These are phyloP conservation scores for Prunus campanulata DNA, from an alignment of 306 rosid genomes.

Conservation along the genomic window DNA sequence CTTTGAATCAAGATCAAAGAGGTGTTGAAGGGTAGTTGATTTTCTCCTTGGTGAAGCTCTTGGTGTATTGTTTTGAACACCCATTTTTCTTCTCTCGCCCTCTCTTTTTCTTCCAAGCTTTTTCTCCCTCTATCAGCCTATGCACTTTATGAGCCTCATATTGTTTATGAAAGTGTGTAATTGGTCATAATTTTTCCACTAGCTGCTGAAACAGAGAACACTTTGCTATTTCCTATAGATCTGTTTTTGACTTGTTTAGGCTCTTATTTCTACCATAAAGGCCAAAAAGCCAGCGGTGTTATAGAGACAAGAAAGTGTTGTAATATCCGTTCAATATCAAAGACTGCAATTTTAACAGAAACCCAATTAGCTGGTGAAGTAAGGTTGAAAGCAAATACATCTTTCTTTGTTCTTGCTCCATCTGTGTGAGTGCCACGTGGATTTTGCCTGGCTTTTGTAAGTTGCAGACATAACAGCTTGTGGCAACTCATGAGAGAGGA, in stretches of 20 bases:
- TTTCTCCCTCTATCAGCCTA: background rate
- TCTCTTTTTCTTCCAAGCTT: background rate
- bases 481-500: constrained; percentile 19
- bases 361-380: constrained; percentile 12
- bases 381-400: constrained; percentile 22
- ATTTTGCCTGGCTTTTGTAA: constrained; percentile 4
- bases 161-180: constrained; percentile 9
- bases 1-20: constrained; percentile 45
- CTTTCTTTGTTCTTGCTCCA: constrained; percentile 27
- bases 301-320: constrained; percentile 43
- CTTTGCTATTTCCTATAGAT: background rate
- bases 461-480: constrained; percentile 24
- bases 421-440: constrained; percentile 40
- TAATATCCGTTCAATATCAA: constrained; percentile 28
- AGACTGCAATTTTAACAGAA: background rate
- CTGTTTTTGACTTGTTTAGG: background rate
- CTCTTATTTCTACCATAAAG: constrained; percentile 12
- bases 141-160: background rate
- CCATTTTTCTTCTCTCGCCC: constrained; percentile 24
- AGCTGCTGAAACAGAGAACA: constrained; percentile 18
- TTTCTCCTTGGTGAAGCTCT: constrained; percentile 14
- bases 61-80: constrained; percentile 26
- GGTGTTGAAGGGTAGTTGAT: constrained; percentile 41
- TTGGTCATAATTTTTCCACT: background rate
- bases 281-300: constrained; percentile 41